phyloP scores from a whole-genome alignment of 208 protist genomes.

The Kentomonas sorsogonicus region DNA sequence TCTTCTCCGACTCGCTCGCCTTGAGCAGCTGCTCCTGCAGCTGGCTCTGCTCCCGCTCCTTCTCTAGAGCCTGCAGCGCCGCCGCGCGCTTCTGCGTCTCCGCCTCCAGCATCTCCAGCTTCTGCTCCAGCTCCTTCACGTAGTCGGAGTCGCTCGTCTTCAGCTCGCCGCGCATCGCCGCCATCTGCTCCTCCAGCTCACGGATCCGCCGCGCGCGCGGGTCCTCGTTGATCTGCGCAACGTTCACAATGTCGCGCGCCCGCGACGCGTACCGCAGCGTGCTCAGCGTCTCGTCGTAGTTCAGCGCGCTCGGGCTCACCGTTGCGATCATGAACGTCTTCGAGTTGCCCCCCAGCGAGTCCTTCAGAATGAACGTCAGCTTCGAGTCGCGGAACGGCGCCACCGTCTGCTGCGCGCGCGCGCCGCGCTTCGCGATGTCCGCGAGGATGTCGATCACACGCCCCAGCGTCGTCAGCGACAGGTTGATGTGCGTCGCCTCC shows the following conservation, averaged over 20 bases:
- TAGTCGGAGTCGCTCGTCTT: conserved; percentile 16
- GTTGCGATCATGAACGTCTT: conserved; percentile 92
- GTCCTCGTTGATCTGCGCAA: conserved; percentile 42
- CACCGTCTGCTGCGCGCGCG: conserved; percentile 17
- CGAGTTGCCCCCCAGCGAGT: conserved; percentile 88
- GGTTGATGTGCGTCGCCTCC: conserved; percentile 90
- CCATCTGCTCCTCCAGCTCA: conserved; percentile 32
- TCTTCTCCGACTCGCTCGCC: conserved; percentile 38
- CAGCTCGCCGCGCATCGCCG: conserved; percentile 18
- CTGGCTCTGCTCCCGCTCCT: conserved; percentile 15
- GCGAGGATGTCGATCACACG: conserved; percentile 90
- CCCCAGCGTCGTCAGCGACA: conserved; percentile 83
- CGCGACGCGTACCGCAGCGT: conserved; percentile 73
- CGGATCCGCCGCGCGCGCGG: conserved; percentile 33
- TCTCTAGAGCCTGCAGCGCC: conserved; percentile 39
- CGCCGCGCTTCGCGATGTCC: conserved; percentile 22
- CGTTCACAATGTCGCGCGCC: conserved; percentile 46
- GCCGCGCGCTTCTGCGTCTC: conserved; percentile 53
- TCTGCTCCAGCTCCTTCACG: conserved; percentile 33
- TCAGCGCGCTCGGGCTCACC: conserved; percentile 57
- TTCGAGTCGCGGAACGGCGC: conserved; percentile 85
- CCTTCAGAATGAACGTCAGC: conserved; percentile 84
- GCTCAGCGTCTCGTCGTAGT: conserved; percentile 62
- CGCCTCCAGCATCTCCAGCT: conserved; percentile 35
- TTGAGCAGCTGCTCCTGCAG: conserved; percentile 26